Evolutionary conservation across 176 grass and related monocot genomes (phyloP).

Genomic region (Metroxylon sagu): DNA sequence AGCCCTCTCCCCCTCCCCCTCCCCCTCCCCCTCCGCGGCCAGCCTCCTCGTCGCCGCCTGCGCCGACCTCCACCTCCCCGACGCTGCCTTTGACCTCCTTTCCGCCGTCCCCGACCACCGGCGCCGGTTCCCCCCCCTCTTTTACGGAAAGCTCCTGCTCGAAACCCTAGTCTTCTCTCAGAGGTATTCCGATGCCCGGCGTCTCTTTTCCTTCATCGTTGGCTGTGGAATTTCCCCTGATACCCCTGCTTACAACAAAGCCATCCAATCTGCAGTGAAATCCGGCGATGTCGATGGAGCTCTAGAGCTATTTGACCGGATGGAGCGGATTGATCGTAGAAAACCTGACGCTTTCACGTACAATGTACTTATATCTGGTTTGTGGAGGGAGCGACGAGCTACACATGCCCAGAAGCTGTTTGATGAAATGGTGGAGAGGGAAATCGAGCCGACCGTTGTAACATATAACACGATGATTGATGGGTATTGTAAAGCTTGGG

Average conservation of each 20-base stretch:
- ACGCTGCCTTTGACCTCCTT: conserved; percentile 33
- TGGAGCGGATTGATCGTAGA: conserved; percentile 21
- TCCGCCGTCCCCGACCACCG: conserved; percentile 22
- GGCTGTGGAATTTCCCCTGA: conserved; percentile 23
- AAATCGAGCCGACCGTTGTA: conserved; percentile 22
- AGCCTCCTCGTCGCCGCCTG: conserved; percentile 12
- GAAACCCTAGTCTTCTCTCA: conserved; percentile 33
- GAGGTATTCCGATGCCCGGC: conserved; percentile 25
- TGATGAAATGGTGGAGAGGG: conserved; percentile 38
- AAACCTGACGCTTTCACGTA: conserved; percentile 42
- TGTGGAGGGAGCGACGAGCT: conserved; percentile 25
- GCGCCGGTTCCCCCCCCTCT: not conserved
- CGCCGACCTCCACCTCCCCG: conserved; percentile 23
- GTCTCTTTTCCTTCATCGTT: conserved; percentile 31
- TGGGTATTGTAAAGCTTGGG: conserved; percentile 33
- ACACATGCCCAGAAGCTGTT: conserved; percentile 33
- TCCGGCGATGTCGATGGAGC: conserved; percentile 38
- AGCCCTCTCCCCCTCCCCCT: conserved; percentile 8
- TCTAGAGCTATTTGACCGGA: conserved; percentile 23
- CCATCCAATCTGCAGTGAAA: conserved; percentile 26
- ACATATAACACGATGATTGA: conserved; percentile 63
- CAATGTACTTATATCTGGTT: conserved; percentile 37
- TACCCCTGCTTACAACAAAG: conserved; percentile 50
- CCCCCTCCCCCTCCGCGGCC: conserved; percentile 1
- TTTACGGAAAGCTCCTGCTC: conserved; percentile 30